Conservation (phyloP, 768 basidiomycete genomes). For the Lactarius tabidus region DNA sequence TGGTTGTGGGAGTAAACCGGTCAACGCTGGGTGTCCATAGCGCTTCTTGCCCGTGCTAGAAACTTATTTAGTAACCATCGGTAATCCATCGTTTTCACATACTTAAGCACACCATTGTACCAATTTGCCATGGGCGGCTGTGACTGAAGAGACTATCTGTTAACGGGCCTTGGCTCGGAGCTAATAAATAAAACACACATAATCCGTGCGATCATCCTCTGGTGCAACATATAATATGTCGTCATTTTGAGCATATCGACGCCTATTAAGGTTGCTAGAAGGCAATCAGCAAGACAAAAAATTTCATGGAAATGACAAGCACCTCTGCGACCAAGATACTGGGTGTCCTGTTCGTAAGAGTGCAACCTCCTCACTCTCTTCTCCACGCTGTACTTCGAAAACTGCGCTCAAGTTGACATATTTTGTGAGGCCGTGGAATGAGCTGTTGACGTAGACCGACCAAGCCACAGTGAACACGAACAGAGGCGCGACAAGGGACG, state of each 20-base stretch:
- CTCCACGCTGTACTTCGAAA: constrained; percentile 85
- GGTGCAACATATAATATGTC: constrained; percentile 95
- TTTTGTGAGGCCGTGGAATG: constrained; percentile 68
- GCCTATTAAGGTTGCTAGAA: constrained; percentile 71
- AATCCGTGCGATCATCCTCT: constrained; percentile 88
- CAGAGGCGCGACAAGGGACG: constrained; percentile 69
- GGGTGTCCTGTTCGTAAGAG: constrained; percentile 77
- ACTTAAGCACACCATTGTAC: constrained; percentile 93
- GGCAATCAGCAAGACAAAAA: constrained; percentile 2
- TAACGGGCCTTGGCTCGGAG: background rate
- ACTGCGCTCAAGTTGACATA: constrained; percentile 84
- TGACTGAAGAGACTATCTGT: constrained; percentile 46
- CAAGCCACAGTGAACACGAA: constrained; percentile 70
- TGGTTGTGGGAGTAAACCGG: constrained; percentile 87
- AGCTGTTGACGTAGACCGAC: constrained; percentile 71
- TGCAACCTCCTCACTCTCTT: constrained; percentile 75
- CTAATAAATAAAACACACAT: constrained; percentile 44
- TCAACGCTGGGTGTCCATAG: constrained; percentile 93
- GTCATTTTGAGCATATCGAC: constrained; percentile 89
- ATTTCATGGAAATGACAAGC: constrained; percentile 22
- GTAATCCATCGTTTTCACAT: constrained; percentile 26
- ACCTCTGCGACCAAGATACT: constrained; percentile 89
- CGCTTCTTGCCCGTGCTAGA: constrained; percentile 86
- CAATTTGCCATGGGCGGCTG: constrained; percentile 97
- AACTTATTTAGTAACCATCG: background rate